Base-by-base conservation (phyloP, 2,329 filamentous ascomycete species). In the Nakataea oryzae region DNA sequence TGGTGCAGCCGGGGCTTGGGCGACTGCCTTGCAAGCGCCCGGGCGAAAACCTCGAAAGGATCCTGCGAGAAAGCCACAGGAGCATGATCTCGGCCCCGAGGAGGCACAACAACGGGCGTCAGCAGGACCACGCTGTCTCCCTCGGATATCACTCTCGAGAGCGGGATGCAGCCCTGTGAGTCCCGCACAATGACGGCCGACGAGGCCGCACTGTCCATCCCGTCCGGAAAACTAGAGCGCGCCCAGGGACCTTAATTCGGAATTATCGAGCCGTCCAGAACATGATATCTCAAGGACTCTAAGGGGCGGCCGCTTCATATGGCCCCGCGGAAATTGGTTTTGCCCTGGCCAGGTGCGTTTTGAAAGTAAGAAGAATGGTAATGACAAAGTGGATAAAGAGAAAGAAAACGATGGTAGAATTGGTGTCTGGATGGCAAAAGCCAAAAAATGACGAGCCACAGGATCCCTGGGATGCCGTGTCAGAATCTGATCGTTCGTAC, bases 21-120 rank as follows among this genome's bases (percentile, higher is more conserved):
- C 68, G 89, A 86, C 66, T 81, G 78, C 59, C 74, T 76, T 59
- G 84, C 82, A 59, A 93, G 72, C 57, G 84, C 81, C 65, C 81
- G 80, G 26, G 89, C 89, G 24, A 93, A 76, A 17, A 82, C 80
- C 71, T 92, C 88, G 69, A 92, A 92, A 0, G 89, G 89, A 70
- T 93, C 89, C 72, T 73, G 17, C 64, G 77, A 75, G 57, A 73
- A 68, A 57, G 74, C 67, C 66, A 74, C 66, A 73, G 76, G 65
- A 75, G 69, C 58, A 78, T 87, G 79, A 60, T 89, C 75, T n/a
- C 88, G 74, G n/a, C 82, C 71, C 24, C 17, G 32, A 24, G 21
- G 41, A 28, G 59, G 50, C 13, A 27, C 59, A 41, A 60, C 50
- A 21, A 60, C 41, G 9, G 59, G 59, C 21, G 59, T 60, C 27